These are phyloP conservation scores for Takashimella koratensis DNA, from an alignment of 1,284 basidiomycete genomes.

Conservation along the genomic window DNA sequence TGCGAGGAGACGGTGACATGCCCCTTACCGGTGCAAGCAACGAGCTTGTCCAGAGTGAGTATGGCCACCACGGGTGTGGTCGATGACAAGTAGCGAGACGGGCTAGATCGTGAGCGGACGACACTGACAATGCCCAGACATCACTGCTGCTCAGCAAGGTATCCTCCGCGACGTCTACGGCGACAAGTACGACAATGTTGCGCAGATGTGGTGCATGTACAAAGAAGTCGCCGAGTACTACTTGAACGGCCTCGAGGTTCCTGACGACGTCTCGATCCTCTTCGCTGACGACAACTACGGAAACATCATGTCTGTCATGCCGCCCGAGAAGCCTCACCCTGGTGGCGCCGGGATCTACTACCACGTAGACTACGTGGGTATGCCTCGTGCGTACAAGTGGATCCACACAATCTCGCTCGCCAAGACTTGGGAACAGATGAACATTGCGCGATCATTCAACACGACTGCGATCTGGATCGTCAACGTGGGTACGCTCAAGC, in stretches of 20 bases:
- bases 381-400: conserved; percentile 7
- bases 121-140: conserved; percentile 27
- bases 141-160: conserved; percentile 61
- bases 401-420: conserved; percentile 8
- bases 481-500: conserved; percentile 28
- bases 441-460: conserved; percentile 28
- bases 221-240: conserved; percentile 65
- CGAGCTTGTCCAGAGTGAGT: conserved; percentile 24
- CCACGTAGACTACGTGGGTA: conserved; percentile 51
- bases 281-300: conserved; percentile 47
- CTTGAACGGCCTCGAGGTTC: conserved; percentile 53
- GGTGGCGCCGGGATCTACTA: conserved; percentile 65
- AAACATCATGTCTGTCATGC: conserved; percentile 49
- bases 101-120: neutral
- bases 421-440: conserved; percentile 32
- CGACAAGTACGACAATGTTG: conserved; percentile 50
- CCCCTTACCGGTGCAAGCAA: conserved; percentile 30
- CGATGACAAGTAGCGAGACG: neutral
- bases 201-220: conserved; percentile 53
- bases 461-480: conserved; percentile 30
- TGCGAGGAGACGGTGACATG: conserved; percentile 39
- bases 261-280: conserved; percentile 36
- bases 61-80: neutral
- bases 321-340: conserved; percentile 56
- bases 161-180: conserved; percentile 60